Evolutionary conservation across 2,329 filamentous ascomycete genomes (phyloP).

Genomic region (Penicillium decumbens): DNA sequence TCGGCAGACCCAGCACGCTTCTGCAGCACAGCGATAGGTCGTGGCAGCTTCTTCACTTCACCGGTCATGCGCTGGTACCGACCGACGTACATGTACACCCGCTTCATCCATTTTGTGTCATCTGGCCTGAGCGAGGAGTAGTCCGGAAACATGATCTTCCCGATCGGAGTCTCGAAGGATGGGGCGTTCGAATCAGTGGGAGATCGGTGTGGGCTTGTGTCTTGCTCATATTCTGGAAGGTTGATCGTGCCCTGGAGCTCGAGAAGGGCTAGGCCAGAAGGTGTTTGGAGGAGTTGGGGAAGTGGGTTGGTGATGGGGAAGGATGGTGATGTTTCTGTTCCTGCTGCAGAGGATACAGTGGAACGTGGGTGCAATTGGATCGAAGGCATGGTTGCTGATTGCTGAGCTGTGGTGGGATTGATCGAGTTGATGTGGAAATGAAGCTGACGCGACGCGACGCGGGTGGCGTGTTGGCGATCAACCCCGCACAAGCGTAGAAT

Average conservation of each 20-base stretch:
- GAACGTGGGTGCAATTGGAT: constrained; percentile 36
- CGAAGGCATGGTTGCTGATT: constrained; percentile 35
- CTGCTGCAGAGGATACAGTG: constrained; percentile 5
- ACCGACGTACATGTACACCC: constrained; percentile 81
- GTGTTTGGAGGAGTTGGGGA: constrained; percentile 79
- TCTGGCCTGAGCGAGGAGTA: constrained; percentile 54
- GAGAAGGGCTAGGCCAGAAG: constrained; percentile 79
- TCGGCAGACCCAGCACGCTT: constrained; percentile 43
- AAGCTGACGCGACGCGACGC: constrained; percentile 12
- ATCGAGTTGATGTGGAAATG: neutral
- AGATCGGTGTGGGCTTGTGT: constrained; percentile 28
- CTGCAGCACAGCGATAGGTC: constrained; percentile 72
- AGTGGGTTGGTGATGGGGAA: constrained; percentile 53
- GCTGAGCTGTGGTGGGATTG: neutral
- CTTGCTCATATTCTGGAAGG: constrained; percentile 46
- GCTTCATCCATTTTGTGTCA: constrained; percentile 78
- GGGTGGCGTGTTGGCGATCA: constrained; percentile 12
- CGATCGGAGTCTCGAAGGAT: constrained; percentile 53
- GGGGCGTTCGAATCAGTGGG: constrained; percentile 6
- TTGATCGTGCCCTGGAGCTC: constrained; percentile 93
- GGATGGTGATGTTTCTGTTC: neutral
- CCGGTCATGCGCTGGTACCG: constrained; percentile 83
- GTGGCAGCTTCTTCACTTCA: constrained; percentile 80
- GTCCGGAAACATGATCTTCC: constrained; percentile 72
- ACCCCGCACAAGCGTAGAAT: constrained; percentile 11